Evolutionary conservation across 73 alveolate genomes (phyloP), one percentile per base, ranked within the genome.

Genomic region (Paramecium biaurelia): DNA sequence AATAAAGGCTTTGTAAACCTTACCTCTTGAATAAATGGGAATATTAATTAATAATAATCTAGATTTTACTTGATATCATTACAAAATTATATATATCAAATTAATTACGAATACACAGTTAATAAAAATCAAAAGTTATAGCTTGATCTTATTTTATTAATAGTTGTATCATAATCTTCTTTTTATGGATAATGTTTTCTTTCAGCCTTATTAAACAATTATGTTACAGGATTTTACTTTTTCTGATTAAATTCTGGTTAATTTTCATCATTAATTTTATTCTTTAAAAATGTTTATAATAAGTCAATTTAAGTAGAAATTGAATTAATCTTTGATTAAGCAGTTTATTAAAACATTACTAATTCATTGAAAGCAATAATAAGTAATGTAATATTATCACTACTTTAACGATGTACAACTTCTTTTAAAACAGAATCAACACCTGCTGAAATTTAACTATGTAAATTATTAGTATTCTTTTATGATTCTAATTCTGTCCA

Each of bases 311-410:
- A 53, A 53, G 2, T 53, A 18, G 68, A 53, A 6, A 49, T 49
- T n/a, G 34, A 3, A 53, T 53, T 53, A 8, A 49, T 53, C 15
- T 53, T 53, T 53, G 68, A n/a, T 53, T 53, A 53, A 5, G 68
- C 10, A 4, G 14, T 53, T n/a, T 53, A n/a, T 53, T 14, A 53
- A 4, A 4, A 18, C 14, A 18, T 4, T 4, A 53, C 12, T 53
- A 53, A 53, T 53, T 53, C 68, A 53, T 53, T 82, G 59, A 97
- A 96, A 18, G 97, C 97, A 10, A 97, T 93, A 87, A 98, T 95
- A 63, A 98, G 97, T 24, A 96, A 96, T 8, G 99, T 98, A 24
- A 98, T 98, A 92, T 98, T 98, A 89, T 98, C 99, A 74, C 96
- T 87, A 43, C 99, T 95, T 92, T 96, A 93, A 68, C 98, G 92